Evolutionary conservation across 805 yeast species (phyloP).

Genomic region (Ogataea glucozyma): DNA sequence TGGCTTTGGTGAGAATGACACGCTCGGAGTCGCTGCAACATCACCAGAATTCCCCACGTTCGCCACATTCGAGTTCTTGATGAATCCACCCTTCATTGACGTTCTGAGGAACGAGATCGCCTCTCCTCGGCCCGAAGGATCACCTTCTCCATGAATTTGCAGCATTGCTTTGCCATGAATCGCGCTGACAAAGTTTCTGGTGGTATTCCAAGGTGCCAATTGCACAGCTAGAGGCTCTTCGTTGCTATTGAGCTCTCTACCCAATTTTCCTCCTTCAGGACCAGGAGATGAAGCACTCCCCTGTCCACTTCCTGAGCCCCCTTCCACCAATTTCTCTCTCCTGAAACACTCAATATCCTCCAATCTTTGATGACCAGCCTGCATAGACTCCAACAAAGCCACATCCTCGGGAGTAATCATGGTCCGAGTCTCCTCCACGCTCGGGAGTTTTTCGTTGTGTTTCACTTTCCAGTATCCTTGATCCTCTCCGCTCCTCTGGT

Average conservation of each 20-base stretch:
- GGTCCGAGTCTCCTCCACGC: slow-evolving; percentile 72
- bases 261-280: slow-evolving; percentile 18
- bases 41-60: slow-evolving; percentile 16
- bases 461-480: slow-evolving; percentile 95
- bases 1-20: slow-evolving; percentile 19
- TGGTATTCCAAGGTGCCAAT: slow-evolving; percentile 90
- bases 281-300: slow-evolving; percentile 9
- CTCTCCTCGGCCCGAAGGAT: slow-evolving; percentile 88
- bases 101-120: slow-evolving; percentile 87
- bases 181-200: slow-evolving; percentile 87
- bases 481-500: slow-evolving; percentile 89
- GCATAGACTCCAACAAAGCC: slow-evolving; percentile 85
- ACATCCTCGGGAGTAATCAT: slow-evolving; percentile 93
- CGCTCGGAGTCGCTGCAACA: slow-evolving; percentile 13
- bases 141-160: slow-evolving; percentile 92
- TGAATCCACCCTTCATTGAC: slow-evolving; percentile 93
- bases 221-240: slow-evolving; percentile 77
- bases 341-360: slow-evolving; percentile 73
- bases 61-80: slow-evolving; percentile 26
- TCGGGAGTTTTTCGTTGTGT: slow-evolving; percentile 64
- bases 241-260: slow-evolving; percentile 38
- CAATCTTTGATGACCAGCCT: slow-evolving; percentile 82
- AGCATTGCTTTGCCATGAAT: slow-evolving; percentile 97
- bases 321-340: slow-evolving; percentile 37
- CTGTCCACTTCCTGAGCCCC: slow-evolving; percentile 9